Evolutionary conservation across 805 yeast genomes (phyloP), one percentile per base, ranked within the genome.

Genomic region (Cyberlindnera bimundalis): DNA sequence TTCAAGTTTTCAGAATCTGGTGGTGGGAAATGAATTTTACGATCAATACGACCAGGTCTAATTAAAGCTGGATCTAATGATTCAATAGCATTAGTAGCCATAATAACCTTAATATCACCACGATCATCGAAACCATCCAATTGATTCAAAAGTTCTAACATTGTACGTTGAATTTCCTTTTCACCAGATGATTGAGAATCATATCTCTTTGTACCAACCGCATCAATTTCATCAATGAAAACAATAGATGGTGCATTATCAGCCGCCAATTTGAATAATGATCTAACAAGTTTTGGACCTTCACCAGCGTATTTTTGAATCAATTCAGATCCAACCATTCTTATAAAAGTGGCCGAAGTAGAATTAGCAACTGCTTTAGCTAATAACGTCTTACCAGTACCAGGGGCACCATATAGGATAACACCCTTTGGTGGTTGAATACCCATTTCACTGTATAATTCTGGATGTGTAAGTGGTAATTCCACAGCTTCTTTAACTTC

Each of bases 301-400:
- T 93, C 99, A 61, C 99, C 99, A 23, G 95, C 71, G 60, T 93
- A 93, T 64, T 93, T 93, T 62, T 93, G 99, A 60, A 93, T 90
- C 59, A 93, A 77, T 66, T 93, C 99, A 1, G 96, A 86, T 18
- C 99, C 99, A 23, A 91, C 98, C 63, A 93, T 89, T 64, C 99
- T 80, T 60, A 93, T 72, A 55, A 93, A 93, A 3, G 97, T 89
- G 2, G 98, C 98, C 48, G 93, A 81, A 1, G 99, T 93, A 60
- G 93, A 97, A 65, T 93, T 91, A 4, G 99, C 99, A 35, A 93
- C 99, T 0, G 99, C 99, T 64, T 90, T 91, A 12, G 98, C 98
- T 53, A 91, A 73, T 44, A 91, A 70, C 1, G 98, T 91, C 64
- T 91, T 91, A 55, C 98, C 98, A 3, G 98, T 91, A 65, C 98